Conservation (phyloP, 2,329 filamentous ascomycete genomes). For the Gnomoniopsis sp. region DNA sequence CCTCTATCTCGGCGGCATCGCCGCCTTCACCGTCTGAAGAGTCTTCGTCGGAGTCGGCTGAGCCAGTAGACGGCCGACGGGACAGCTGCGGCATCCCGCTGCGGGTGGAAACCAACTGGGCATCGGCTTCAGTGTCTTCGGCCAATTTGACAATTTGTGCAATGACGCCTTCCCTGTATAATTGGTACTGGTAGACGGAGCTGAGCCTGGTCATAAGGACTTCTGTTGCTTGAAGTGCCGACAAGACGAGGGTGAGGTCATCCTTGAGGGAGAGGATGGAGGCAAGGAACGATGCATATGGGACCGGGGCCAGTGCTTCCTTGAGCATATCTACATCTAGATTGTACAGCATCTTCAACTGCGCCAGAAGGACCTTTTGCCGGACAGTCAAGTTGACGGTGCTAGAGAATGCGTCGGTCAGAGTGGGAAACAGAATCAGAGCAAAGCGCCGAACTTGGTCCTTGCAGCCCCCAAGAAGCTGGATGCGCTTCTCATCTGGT, state of each 20-base stretch:
- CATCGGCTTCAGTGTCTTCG: conserved; percentile 36
- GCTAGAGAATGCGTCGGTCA: conserved; percentile 96
- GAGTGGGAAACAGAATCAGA: conserved; percentile 85
- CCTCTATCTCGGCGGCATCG: conserved; percentile 48
- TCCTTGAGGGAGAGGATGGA: conserved; percentile 95
- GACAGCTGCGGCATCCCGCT: conserved; percentile 26
- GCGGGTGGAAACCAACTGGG: conserved; percentile 19
- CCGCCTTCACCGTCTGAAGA: conserved; percentile 45
- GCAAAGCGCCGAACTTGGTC: conserved; percentile 86
- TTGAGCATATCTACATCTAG: conserved; percentile 81
- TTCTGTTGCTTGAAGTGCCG: conserved; percentile 84
- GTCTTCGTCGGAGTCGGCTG: conserved; percentile 21
- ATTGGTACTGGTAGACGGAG: conserved; percentile 88
- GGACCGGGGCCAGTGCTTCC: conserved; percentile 81
- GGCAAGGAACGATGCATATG: conserved; percentile 92
- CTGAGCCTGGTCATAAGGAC: conserved; percentile 81
- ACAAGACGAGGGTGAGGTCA: conserved; percentile 80
- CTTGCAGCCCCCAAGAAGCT: conserved; percentile 78
- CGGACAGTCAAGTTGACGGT: conserved; percentile 94
- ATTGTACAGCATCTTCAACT: conserved; percentile 96
- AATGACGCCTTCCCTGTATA: conserved; percentile 95
- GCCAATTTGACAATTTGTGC: conserved; percentile 83
- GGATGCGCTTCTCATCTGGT: conserved; percentile 76
- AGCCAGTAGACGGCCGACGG: conserved; percentile 27
- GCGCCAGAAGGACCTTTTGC: conserved; percentile 92